Evolutionary conservation across 441 rosid genomes (phyloP), one percentile per base, ranked within the genome.

Genomic region (Isatis lusitanica): DNA sequence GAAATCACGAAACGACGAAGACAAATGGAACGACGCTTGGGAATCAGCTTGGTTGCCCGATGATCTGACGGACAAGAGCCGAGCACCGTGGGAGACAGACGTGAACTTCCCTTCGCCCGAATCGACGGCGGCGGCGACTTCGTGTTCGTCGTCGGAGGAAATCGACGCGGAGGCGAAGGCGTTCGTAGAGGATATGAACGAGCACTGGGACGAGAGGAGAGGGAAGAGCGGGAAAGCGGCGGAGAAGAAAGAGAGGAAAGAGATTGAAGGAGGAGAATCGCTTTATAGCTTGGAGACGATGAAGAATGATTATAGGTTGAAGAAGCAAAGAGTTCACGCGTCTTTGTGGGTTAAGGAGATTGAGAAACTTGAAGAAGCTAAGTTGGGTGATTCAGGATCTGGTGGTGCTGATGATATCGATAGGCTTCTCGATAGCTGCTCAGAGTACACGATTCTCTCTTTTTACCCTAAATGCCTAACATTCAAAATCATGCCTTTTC

Each of bases 1-100:
- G 16, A 80, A 82, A 59, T 39, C 88, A 9, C 56, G 68, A 79
- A 79, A 69, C 28, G 85, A 80, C 39, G 90, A 83, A 28, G 89
- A 88, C 7, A 91, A 90, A 55, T 91, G 97, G 98, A 94, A 94
- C 75, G 94, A 92, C 57, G 92, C 97, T 5, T 90, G 97, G 97
- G 99, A 94, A 74, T 72, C 94, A 2, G 93, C 99, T 38, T 94
- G 97, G 98, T 75, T 94, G 16, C 98, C 98, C 0, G 94, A 88
- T 9, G 92, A 92, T 65, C 82, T 94, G 30, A 81, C 84, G 0
- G 81, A 84, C 6, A 82, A 85, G 47, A 81, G 56, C 59, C 75
- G 88, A 63, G 92, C 91, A 13, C 88, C 91, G 1, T 94, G 97
- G 97, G 97, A 92, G 53, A 70, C 74, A 2, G 98, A 89, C 52